phyloP scores from a whole-genome alignment of 495 filamentous ascomycete species.

The Aspergillus coremiiformis region DNA sequence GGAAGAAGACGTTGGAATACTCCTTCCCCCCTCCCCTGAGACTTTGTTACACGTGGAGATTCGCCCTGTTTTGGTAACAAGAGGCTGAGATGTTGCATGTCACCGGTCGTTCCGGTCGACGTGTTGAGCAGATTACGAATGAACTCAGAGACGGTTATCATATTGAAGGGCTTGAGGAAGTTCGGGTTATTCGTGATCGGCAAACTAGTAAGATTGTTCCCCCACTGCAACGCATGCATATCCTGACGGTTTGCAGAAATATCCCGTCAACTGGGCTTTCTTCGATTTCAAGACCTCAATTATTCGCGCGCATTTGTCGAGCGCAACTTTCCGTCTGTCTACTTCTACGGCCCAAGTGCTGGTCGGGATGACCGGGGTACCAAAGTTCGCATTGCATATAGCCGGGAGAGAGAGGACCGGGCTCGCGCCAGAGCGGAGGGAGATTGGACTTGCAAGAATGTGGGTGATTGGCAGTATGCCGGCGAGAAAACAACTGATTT shows the following conservation, averaged over 20 bases:
- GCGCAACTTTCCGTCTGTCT: constrained; percentile 54
- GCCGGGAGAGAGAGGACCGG: constrained; percentile 50
- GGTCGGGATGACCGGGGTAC: constrained; percentile 46
- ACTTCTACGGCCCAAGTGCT: constrained; percentile 44
- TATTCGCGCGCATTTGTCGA: constrained; percentile 62
- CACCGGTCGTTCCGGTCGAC: constrained; percentile 23
- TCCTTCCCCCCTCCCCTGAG: constrained; percentile 30
- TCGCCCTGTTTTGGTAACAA: constrained; percentile 18
- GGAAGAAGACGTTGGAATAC: constrained; percentile 56
- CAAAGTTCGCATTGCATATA: constrained; percentile 53
- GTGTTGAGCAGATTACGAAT: constrained; percentile 49
- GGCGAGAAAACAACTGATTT: constrained; percentile 2
- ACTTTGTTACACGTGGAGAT: constrained; percentile 4
- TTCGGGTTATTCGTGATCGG: constrained; percentile 59
- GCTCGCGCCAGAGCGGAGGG: constrained; percentile 49
- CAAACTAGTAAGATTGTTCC: constrained; percentile 48
- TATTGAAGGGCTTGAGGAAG: constrained; percentile 52
- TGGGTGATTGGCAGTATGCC: constrained; percentile 29
- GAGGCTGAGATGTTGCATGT: constrained; percentile 43
- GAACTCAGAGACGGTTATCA: constrained; percentile 54
- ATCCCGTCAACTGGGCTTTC: constrained; percentile 60
- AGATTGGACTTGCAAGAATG: constrained; percentile 71
- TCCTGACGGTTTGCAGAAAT: constrained; percentile 34
- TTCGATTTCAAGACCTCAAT: constrained; percentile 53
- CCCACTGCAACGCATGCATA: not conserved